These are phyloP conservation scores for Solanum sitiens DNA, from an alignment of 257 asterid genomes.

Conservation along the genomic window DNA sequence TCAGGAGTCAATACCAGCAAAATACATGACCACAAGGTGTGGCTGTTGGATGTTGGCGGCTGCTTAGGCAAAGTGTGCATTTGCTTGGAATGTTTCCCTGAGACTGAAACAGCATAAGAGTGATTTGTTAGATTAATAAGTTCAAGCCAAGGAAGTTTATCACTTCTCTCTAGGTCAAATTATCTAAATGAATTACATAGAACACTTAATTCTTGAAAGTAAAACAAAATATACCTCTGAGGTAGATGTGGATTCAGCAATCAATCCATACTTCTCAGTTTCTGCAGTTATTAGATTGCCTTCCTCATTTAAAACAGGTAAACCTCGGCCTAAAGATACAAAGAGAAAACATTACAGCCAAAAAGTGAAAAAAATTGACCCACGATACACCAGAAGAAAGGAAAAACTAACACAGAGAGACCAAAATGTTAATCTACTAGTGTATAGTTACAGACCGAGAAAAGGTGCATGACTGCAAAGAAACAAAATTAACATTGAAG, in stretches of 20 bases:
- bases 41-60: slow-evolving; percentile 87
- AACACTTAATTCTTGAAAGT: neutral
- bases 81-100: slow-evolving; percentile 58
- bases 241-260: slow-evolving; percentile 50
- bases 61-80: slow-evolving; percentile 94
- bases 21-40: slow-evolving; percentile 97
- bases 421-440: neutral
- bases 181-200: neutral
- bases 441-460: neutral
- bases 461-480: neutral
- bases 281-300: slow-evolving; percentile 65
- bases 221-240: slow-evolving; percentile 48
- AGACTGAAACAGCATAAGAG: slow-evolving; percentile 26
- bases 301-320: slow-evolving; percentile 79
- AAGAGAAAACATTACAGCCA: neutral
- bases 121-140: neutral
- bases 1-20: slow-evolving; percentile 61
- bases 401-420: neutral
- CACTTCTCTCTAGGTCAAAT: neutral
- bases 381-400: neutral
- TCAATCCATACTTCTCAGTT: slow-evolving; percentile 45
- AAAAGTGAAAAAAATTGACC: neutral
- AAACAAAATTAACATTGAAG: neutral
- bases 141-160: neutral
- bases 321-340: slow-evolving; percentile 49